These are phyloP conservation scores for Colletotrichum sp. DNA, from an alignment of 2,329 filamentous ascomycete genomes.

Conservation along the genomic window DNA sequence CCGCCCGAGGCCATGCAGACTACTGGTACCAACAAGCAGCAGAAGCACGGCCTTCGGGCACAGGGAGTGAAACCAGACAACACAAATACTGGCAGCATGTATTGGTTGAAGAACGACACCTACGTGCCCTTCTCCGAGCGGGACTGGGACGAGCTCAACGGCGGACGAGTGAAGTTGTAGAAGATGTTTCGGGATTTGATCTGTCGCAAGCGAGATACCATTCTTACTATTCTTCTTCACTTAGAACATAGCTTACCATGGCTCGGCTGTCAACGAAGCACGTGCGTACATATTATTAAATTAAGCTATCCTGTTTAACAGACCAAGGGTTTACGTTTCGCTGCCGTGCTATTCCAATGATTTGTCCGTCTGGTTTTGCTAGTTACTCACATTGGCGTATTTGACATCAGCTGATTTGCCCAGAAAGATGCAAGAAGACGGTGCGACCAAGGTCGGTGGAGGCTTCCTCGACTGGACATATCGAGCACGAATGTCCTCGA, in stretches of 20 bases:
- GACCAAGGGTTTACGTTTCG: neutral
- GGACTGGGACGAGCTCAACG: slow-evolving; percentile 74
- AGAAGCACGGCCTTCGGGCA: slow-evolving; percentile 75
- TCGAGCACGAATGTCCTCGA: neutral
- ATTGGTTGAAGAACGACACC: slow-evolving; percentile 68
- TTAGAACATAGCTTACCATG: neutral
- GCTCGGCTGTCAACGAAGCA: neutral
- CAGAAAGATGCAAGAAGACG: neutral
- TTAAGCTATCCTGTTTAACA: neutral
- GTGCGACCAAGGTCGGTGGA: neutral
- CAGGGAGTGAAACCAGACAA: slow-evolving; percentile 75
- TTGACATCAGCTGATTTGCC: neutral
- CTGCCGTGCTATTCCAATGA: neutral
- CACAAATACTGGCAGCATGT: slow-evolving; percentile 54
- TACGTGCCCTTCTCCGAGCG: slow-evolving; percentile 71
- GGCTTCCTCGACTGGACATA: neutral
- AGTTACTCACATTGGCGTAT: neutral
- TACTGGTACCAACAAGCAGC: slow-evolving; percentile 89
- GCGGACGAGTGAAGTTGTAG: slow-evolving; percentile 74
- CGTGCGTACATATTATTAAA: neutral
- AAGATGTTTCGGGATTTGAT: neutral
- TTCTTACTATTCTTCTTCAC: neutral
- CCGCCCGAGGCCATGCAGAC: slow-evolving; percentile 61
- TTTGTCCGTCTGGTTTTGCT: neutral
- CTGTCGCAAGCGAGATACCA: slow-evolving; percentile 17